A percentile compares a stretch with the other conserved stretches of the same genome.
Evolutionary conservation across 805 yeast genomes (phyloP).

Genomic region (Ogataea pilisensis): DNA sequence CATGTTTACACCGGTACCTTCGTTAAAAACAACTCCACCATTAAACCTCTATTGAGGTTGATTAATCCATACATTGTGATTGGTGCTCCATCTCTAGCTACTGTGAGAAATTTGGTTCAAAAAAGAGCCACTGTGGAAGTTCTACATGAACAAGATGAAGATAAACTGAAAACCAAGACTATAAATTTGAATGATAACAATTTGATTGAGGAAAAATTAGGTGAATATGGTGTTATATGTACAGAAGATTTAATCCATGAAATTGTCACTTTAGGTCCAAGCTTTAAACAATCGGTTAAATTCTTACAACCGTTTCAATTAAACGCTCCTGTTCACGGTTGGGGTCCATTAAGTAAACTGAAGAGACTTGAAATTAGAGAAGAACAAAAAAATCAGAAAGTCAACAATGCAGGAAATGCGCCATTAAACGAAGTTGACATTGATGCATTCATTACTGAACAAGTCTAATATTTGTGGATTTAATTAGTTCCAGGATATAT

Average conservation of each 20-base stretch:
- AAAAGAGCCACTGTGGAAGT: conserved; percentile 63
- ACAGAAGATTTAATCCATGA: conserved; percentile 78
- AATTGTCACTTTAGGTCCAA: conserved; percentile 56
- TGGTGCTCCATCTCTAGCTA: conserved; percentile 70
- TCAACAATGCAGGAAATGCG: conserved; percentile 60
- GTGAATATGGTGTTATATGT: conserved; percentile 70
- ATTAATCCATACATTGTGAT: conserved; percentile 69
- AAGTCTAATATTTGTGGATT: conserved; percentile 52
- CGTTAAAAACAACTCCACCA: conserved; percentile 55
- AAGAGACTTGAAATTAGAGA: conserved; percentile 56
- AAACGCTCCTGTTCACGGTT: conserved; percentile 67
- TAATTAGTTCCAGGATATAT: no score
- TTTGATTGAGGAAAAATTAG: conserved; percentile 66
- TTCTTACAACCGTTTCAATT: conserved; percentile 71
- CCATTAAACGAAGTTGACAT: conserved; percentile 70
- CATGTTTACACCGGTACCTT: conserved; percentile 68
- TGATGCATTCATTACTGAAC: conserved; percentile 61
- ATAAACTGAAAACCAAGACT: conserved; percentile 23
- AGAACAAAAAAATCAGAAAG: conserved; percentile 41
- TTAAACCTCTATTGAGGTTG: conserved; percentile 60
- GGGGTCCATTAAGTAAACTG: conserved; percentile 68
- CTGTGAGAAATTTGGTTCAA: conserved; percentile 69
- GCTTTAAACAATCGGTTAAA: conserved; percentile 54
- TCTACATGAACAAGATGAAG: conserved; percentile 19
- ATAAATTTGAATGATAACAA: conserved; percentile 68